Evolutionary conservation across 2,329 filamentous ascomycete species (phyloP).

Genomic region (Metarhizium rileyi): DNA sequence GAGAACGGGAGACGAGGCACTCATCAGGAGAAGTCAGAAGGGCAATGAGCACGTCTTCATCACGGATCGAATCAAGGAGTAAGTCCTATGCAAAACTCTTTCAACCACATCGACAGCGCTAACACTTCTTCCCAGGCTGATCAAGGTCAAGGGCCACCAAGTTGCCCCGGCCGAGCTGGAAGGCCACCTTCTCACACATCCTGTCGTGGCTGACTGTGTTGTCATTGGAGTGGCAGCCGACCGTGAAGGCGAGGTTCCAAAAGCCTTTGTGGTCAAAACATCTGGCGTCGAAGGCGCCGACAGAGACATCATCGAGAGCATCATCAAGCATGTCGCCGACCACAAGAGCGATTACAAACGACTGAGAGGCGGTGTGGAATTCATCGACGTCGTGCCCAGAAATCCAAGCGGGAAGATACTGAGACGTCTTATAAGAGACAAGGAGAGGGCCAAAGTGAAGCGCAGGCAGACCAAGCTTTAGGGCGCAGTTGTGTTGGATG

Average conservation of each 20-base stretch:
- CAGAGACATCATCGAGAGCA: constrained; percentile 9
- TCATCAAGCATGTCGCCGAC: constrained; percentile 4
- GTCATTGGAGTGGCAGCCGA: constrained; percentile 50
- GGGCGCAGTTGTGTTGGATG: background rate
- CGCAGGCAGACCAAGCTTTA: constrained; percentile 1
- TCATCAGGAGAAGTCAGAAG: constrained; percentile 35
- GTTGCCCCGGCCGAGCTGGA: constrained; percentile 46
- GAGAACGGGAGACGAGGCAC: constrained; percentile 71
- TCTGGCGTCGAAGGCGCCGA: constrained; percentile 4
- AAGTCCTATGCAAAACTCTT: background rate
- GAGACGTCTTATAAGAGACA: constrained; percentile 37
- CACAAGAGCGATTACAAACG: constrained; percentile 32
- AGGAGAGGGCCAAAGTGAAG: constrained; percentile 11
- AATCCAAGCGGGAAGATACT: constrained; percentile 50
- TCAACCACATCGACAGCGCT: background rate
- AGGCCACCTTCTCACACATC: constrained; percentile 26
- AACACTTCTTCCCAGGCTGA: constrained; percentile 25
- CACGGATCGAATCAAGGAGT: constrained; percentile 61
- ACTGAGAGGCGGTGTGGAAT: constrained; percentile 38
- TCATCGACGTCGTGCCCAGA: constrained; percentile 48
- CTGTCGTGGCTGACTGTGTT: constrained; percentile 49
- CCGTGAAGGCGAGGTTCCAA: constrained; percentile 45
- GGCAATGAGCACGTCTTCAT: constrained; percentile 73
- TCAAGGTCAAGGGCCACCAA: constrained; percentile 51
- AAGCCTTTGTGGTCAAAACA: constrained; percentile 48